Percentiles rank a stretch among this genome's conserved stretches.
These are phyloP conservation scores for Xylaria sp. DNA, from an alignment of 2,329 filamentous ascomycete genomes.

Conservation along the genomic window DNA sequence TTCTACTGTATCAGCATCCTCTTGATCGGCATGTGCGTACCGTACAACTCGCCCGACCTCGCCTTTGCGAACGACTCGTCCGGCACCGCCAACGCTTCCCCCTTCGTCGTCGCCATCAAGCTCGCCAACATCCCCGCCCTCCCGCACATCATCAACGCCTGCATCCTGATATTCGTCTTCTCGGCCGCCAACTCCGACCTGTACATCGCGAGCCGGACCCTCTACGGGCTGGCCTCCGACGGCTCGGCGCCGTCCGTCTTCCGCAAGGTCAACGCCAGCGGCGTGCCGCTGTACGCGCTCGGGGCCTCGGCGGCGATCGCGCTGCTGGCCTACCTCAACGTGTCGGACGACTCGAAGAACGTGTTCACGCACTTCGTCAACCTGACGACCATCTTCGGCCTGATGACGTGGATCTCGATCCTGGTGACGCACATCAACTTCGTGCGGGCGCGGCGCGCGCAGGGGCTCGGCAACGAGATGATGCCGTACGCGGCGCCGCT, in stretches of 20 bases:
- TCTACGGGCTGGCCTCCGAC: slow-evolving; percentile 73
- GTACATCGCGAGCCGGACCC: slow-evolving; percentile 73
- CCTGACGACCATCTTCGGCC: slow-evolving; percentile 67
- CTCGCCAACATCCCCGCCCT: slow-evolving; percentile 64
- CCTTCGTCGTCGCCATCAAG: slow-evolving; percentile 74
- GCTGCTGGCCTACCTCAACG: slow-evolving; percentile 71
- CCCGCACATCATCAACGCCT: slow-evolving; percentile 71
- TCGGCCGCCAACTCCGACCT: slow-evolving; percentile 77
- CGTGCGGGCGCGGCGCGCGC: slow-evolving; percentile 62
- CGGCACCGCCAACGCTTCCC: slow-evolving; percentile 64
- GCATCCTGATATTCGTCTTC: slow-evolving; percentile 76
- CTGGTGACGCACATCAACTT: slow-evolving; percentile 70
- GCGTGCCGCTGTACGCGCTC: slow-evolving; percentile 71
- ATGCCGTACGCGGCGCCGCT: slow-evolving; percentile 71
- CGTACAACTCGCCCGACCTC: slow-evolving; percentile 66
- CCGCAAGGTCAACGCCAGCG: slow-evolving; percentile 69
- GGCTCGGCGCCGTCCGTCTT: slow-evolving; percentile 74
- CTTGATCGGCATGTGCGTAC: slow-evolving; percentile 75
- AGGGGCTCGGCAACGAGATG: slow-evolving; percentile 56
- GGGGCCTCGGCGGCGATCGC: slow-evolving; percentile 62
- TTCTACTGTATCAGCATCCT: slow-evolving; percentile 79
- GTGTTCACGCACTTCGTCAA: slow-evolving; percentile 71
- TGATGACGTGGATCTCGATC: slow-evolving; percentile 69
- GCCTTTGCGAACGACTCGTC: slow-evolving; percentile 57
- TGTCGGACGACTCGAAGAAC: slow-evolving; percentile 55